Evolutionary conservation across 2,329 filamentous ascomycete genomes (phyloP), one percentile per base, ranked within the genome.

Genomic region (Cytospora mali): DNA sequence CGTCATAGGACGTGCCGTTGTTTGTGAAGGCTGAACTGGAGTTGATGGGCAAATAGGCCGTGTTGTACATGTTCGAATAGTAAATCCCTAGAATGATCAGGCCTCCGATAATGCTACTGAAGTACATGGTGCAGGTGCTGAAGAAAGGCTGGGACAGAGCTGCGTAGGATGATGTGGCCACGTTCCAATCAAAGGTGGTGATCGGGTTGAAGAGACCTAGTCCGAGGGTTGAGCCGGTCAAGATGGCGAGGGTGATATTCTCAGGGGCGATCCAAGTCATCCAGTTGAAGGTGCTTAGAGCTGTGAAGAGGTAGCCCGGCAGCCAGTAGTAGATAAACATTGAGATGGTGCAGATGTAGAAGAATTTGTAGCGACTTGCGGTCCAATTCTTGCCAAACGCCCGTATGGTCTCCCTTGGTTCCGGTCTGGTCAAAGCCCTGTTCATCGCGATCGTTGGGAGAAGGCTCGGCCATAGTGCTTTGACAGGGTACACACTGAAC

Each of bases 111-210:
- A 77, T 46, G 0, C 70, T 68, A 55, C 74, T 72, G 65, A 58
- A 74, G 71, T 58, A 77, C 62, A 59, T 75, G 64, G 69, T 80
- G 70, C 59, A 75, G 10, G 61, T 77, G 67, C 73, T 72, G 62
- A 79, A 79, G 55, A 80, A 80, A 0, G 79, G 79, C 58, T 72
- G 69, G 0, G 71, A 69, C 7, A 79, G 72, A 0, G 76, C 73
- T 0, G 72, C 75, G 57, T 75, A 78, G 11, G 73, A 77, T 31
- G 69, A 75, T 0, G 75, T 78, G 3, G 74, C 71, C 16, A 78
- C 72, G 55, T 83, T 83, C 75, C 79, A 81, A 69, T 84, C 81
- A 39, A 82, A 82, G 0, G 77, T 83, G 0, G 81, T 78, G 5
- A 81, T 67, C 0, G 79, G 81, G 66, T 81, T 84, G 70, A 81